Evolutionary conservation across 495 filamentous ascomycete genomes (phyloP).

Genomic region (Penicillium desertorum): DNA sequence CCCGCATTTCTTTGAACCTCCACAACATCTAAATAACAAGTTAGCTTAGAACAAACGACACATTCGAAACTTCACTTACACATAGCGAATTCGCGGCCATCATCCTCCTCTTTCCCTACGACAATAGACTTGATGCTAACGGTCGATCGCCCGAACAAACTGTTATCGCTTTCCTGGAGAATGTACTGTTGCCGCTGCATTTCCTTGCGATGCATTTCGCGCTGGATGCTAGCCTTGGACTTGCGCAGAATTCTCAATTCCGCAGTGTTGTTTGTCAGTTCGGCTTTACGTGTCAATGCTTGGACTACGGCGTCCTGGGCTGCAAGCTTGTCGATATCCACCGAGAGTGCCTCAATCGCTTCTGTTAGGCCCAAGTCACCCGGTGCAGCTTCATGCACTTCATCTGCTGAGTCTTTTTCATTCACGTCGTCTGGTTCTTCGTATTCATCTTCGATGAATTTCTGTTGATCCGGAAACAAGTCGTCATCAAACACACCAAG

Average conservation of each 20-base stretch:
- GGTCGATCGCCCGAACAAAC: constrained; percentile 85
- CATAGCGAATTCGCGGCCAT: constrained; percentile 89
- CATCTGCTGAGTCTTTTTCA: constrained; percentile 67
- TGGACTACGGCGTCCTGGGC: constrained; percentile 90
- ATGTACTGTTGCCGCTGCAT: constrained; percentile 96
- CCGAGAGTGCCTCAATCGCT: constrained; percentile 78
- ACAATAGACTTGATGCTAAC: constrained; percentile 89
- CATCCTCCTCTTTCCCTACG: constrained; percentile 87
- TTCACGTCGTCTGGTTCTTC: constrained; percentile 65
- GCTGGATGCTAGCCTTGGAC: constrained; percentile 86
- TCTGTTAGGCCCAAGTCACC: constrained; percentile 93
- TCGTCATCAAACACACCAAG: constrained; percentile 94
- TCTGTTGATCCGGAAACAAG: constrained; percentile 87
- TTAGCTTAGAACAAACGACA: neutral
- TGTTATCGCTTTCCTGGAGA: constrained; percentile 97
- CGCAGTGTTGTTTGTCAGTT: constrained; percentile 92
- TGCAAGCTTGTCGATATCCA: constrained; percentile 84
- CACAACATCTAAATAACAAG: constrained; percentile 60
- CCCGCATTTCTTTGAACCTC: constrained; percentile 88
- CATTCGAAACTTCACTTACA: constrained; percentile 50
- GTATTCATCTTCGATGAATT: constrained; percentile 80
- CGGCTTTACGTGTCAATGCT: constrained; percentile 87
- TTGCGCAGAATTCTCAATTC: constrained; percentile 92
- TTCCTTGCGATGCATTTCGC: constrained; percentile 91
- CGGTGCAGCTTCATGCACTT: constrained; percentile 91